These are phyloP conservation scores for Fagus crenata DNA, from an alignment of 306 rosid species.

Conservation along the genomic window DNA sequence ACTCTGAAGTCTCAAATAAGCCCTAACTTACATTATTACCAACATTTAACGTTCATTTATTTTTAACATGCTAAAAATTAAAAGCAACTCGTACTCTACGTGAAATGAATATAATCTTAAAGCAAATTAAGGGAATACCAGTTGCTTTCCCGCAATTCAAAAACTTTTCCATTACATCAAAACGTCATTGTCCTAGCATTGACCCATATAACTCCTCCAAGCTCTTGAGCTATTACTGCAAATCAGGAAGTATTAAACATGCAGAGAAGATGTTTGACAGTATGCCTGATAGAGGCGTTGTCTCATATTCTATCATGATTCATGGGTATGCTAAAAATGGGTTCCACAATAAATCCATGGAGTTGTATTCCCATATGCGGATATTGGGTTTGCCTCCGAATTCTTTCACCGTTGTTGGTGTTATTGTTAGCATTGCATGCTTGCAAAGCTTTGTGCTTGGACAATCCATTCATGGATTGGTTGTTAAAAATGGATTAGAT, in stretches of 20 bases:
- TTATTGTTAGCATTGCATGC: constrained; percentile 11
- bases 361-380: constrained; percentile 9
- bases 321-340: constrained; percentile 16
- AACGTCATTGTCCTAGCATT: neutral
- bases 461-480: constrained; percentile 13
- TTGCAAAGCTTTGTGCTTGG: constrained; percentile 3
- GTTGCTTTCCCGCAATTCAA: neutral
- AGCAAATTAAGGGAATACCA: neutral
- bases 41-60: neutral
- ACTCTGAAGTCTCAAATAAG: neutral
- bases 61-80: neutral
- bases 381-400: constrained; percentile 5
- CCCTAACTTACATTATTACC: neutral
- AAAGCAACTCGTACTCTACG: neutral
- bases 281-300: constrained; percentile 8
- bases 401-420: constrained; percentile 19
- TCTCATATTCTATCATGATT: constrained; percentile 19
- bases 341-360: neutral
- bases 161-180: constrained; percentile 3
- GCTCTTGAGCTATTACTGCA: neutral
- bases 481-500: neutral
- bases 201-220: neutral
- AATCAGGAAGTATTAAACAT: constrained; percentile 1
- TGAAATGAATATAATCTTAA: neutral
- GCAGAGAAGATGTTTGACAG: constrained; percentile 22